Percentiles rank a stretch among this genome's conserved stretches.
phyloP scores from a whole-genome alignment of 2,329 filamentous ascomycete species.

The Aureobasidium sp. region DNA sequence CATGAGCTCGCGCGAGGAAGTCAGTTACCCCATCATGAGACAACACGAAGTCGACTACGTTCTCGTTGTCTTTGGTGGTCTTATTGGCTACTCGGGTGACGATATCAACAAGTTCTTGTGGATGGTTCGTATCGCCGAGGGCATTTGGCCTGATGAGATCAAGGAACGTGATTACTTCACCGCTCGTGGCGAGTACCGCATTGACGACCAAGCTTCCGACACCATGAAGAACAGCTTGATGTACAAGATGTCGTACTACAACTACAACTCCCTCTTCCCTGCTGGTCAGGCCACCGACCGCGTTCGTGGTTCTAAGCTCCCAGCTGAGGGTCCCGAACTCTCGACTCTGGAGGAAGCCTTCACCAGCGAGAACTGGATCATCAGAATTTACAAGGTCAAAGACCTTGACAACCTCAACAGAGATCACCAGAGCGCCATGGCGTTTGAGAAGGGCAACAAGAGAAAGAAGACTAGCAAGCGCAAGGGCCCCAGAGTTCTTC shows the following conservation, averaged over 20 bases:
- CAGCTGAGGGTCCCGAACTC: constrained; percentile 75
- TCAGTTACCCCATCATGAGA: constrained; percentile 96
- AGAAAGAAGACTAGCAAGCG: constrained; percentile 69
- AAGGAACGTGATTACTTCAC: constrained; percentile 98
- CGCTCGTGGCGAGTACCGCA: constrained; percentile 81
- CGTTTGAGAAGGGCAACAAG: constrained; percentile 73
- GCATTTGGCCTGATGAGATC: constrained; percentile 99
- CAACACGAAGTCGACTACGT: constrained; percentile 99
- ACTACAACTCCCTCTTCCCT: constrained; percentile 87
- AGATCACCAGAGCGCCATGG: constrained; percentile 62
- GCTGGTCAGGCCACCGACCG: constrained; percentile 83
- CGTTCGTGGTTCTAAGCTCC: constrained; percentile 72
- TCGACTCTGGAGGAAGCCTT: constrained; percentile 93
- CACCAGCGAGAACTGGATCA: constrained; percentile 99
- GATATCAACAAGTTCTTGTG: constrained; percentile 99
- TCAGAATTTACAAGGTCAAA: constrained; percentile 99
- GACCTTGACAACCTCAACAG: constrained; percentile 93
- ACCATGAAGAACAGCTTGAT: constrained; percentile 99
- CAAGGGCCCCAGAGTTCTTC: constrained; percentile 60
- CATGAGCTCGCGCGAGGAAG: constrained; percentile 95
- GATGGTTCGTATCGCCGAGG: constrained; percentile 99
- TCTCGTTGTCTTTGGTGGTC: constrained; percentile 91
- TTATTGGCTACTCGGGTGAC: constrained; percentile 94
- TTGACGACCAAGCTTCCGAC: constrained; percentile 86
- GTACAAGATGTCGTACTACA: constrained; percentile 99